phyloP scores from a whole-genome alignment of 139 green algal genomes.

The Tetraselmis striata region DNA sequence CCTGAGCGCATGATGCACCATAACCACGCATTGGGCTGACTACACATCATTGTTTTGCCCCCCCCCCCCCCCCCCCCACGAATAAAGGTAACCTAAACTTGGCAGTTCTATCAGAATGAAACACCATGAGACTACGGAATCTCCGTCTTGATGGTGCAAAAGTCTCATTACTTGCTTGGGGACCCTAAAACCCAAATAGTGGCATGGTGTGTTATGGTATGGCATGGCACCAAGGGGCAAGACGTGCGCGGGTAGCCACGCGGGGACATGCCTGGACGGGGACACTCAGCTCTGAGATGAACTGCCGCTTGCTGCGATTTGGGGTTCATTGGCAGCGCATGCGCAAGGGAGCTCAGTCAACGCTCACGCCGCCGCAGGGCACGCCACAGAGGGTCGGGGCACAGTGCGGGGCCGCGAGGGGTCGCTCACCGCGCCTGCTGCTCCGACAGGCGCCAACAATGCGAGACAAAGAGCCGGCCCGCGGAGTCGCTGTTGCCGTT shows the following conservation, averaged over 20 bases:
- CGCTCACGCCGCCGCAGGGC: too few species aligned
- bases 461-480: background rate
- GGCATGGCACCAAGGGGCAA: background rate
- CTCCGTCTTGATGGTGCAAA: too few species aligned
- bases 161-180: too few species aligned
- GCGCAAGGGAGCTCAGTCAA: too few species aligned
- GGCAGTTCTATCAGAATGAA: background rate
- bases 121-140: background rate
- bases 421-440: background rate
- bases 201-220: background rate
- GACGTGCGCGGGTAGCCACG: too few species aligned
- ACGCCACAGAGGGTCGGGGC: too few species aligned
- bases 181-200: background rate
- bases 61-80: too few species aligned
- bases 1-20: too few species aligned
- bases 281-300: background rate
- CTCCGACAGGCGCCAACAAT: background rate
- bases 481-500: background rate
- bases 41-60: too few species aligned
- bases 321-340: too few species aligned
- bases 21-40: too few species aligned
- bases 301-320: background rate
- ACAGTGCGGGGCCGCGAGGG: background rate
- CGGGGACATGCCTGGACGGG: background rate
- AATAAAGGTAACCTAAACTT: too few species aligned